phyloP scores from a whole-genome alignment of 805 yeast species.

The Starmerella vitae region DNA sequence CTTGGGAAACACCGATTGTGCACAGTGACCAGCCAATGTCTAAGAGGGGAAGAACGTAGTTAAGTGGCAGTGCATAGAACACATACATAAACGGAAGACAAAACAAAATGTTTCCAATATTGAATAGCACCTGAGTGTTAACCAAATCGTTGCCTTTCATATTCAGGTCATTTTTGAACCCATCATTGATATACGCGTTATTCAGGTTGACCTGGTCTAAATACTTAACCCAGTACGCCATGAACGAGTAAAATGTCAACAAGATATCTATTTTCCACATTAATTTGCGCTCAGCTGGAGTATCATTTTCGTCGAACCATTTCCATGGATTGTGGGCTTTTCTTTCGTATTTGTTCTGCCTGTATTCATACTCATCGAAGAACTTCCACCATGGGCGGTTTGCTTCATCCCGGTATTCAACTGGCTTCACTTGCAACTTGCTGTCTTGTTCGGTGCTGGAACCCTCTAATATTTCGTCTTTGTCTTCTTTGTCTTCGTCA shows the following conservation, averaged over 20 bases:
- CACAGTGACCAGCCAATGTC: conserved; percentile 59
- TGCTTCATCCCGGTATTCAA: conserved; percentile 17
- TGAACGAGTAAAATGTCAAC: conserved; percentile 39
- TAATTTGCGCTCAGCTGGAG: conserved; percentile 37
- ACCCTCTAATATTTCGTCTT: conserved; percentile 2
- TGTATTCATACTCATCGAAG: conserved; percentile 48
- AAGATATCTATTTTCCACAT: conserved; percentile 43
- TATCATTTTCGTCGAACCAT: conserved; percentile 41
- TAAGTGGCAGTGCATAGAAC: conserved; percentile 43
- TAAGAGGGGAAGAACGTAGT: conserved; percentile 38
- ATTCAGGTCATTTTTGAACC: conserved; percentile 30
- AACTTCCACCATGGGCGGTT: conserved; percentile 31
- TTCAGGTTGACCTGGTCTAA: conserved; percentile 46
- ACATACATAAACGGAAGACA: conserved; percentile 50
- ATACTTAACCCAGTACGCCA: conserved; percentile 57
- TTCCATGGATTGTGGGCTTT: conserved; percentile 36
- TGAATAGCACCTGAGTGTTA: conserved; percentile 44
- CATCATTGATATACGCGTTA: conserved; percentile 48
- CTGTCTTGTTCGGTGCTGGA: conserved; percentile 2
- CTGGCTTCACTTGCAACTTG: background rate
- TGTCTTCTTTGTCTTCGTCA: conserved; percentile 12
- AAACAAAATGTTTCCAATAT: conserved; percentile 45
- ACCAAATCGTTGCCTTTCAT: conserved; percentile 51
- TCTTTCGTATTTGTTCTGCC: conserved; percentile 28
- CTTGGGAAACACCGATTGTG: conserved; percentile 43